Evolutionary conservation across 306 rosid species (phyloP), one percentile per base, ranked within the genome.

Genomic region (Sicyos edulis): DNA sequence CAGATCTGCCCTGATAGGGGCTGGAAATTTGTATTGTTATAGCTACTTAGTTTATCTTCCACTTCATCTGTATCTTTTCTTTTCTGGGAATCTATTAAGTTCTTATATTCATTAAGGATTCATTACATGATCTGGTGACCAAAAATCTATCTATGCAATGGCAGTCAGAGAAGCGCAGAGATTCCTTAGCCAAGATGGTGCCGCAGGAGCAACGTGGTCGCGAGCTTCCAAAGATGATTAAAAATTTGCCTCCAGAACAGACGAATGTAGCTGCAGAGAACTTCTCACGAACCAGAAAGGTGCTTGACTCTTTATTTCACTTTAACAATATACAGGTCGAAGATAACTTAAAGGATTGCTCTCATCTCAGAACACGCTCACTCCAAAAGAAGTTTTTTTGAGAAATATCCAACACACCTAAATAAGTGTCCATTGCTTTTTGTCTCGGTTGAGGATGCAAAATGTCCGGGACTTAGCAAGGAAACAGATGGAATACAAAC

Each of bases 91-190:
- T 32, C 37, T 32, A 32, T 32, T 32, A 32, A 32, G 37, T 2
- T 32, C 37, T 32, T 32, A 32, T 32, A 32, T 32, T 4, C 37
- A 32, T 44, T 65, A 7, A 44, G 5, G 37, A 54, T 34, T 32
- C 64, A 54, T 71, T 68, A 24, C 21, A 49, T 47, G 73, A 51
- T 45, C 59, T 22, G 71, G 50, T 62, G 49, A 17, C 70, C 40
- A 50, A 32, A 44, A 22, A 54, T 22, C 14, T 73, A 16, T 66
- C n/a, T 17, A 19, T 29, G 50, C 20, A 72, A 51, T 83, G 77
- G 65, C 86, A 89, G 99, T 91, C 97, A 16, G 96, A 87, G 82
- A 87, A 87, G 80, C 88, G 86, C 37, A 89, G 88, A 81, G 99
- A 89, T 69, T 86, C 86, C 73, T 77, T 89, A 81, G 91, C 87